Evolutionary conservation across 2,329 filamentous ascomycete genomes (phyloP), one percentile per base, ranked within the genome.

Genomic region (Sclerotinia glacialis): DNA sequence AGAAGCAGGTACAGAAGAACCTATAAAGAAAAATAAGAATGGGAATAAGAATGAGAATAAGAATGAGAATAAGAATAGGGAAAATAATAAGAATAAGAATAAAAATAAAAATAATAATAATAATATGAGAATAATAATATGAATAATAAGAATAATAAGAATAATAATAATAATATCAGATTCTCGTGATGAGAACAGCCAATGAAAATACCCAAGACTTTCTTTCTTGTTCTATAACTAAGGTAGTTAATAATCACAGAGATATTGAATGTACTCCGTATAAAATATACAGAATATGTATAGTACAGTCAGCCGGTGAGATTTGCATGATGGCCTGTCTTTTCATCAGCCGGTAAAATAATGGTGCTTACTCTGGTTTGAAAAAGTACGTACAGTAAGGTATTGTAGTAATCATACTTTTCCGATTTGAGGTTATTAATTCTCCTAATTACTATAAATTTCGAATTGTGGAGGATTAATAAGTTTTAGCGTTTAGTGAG

Each of bases 271-370:
- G 26, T n/a, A n/a, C n/a, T n/a, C n/a, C n/a, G n/a, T 8, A 47
- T 37, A 7, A 23, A 31, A 60, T 12, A 60, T 49, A 40, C 1
- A 47, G 18, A 21, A 60, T 47, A 23, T 60, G 56, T 60, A 60
- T 4, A 34, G 56, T 47, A 60, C 56, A 60, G 56, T 60, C 47
- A 60, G 56, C 56, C 2, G 37, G 37, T 40, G 12, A 40, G 37
- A 40, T 1, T 47, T 49, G 42, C 42, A 14, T 23, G 44, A 18
- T 21, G 26, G 56, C 28, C 28, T 34, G 21, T 23, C 44, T 21
- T 47, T 12, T 37, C 2, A 34, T 49, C 26, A 23, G 14, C 44
- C 26, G 40, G 50, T 40, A 5, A 16, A n/a, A n/a, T 5, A 16
- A 47, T n/a, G 21, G n/a, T 42, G 54, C 37, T 56, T 40, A 42